These are phyloP conservation scores for Lathyrus aphaca DNA, from an alignment of 306 rosid genomes.

Conservation along the genomic window DNA sequence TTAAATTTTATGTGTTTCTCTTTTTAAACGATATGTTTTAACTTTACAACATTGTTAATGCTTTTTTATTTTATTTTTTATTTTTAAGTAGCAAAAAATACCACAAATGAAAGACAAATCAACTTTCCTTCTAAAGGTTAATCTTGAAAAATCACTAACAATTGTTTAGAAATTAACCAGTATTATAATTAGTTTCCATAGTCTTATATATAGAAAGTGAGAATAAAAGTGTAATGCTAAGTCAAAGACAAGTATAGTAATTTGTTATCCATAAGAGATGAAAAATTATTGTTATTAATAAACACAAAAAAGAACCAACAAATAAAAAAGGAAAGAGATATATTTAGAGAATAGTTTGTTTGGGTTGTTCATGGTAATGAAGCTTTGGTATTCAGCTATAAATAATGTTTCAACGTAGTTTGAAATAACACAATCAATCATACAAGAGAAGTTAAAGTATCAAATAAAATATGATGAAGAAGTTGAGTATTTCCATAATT, in stretches of 20 bases:
- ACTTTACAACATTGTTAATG: too few species aligned
- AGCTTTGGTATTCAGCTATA: not conserved
- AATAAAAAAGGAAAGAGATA: not conserved
- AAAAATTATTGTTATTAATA: slow-evolving; percentile 5
- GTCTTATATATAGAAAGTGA: too few species aligned
- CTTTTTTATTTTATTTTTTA: too few species aligned
- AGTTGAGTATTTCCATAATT: not conserved
- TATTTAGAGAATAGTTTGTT: not conserved
- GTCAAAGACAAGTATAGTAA: not conserved
- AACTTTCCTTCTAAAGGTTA: too few species aligned
- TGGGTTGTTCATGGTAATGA: not conserved
- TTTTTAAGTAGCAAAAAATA: too few species aligned
- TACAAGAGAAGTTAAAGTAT: not conserved
- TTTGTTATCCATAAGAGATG: not conserved
- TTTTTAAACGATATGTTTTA: too few species aligned
- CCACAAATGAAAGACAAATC: too few species aligned
- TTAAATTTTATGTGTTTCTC: too few species aligned
- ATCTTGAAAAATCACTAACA: too few species aligned
- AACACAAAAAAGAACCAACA: not conserved
- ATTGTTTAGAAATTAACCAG: too few species aligned
- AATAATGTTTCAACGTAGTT: not conserved
- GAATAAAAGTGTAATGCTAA: not conserved
- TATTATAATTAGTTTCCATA: too few species aligned
- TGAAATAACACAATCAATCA: slow-evolving; percentile 2
- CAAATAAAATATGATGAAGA: slow-evolving; percentile 8